Conservation (phyloP, 2,329 filamentous ascomycete genomes). For the Tolypocladium tropicale region DNA sequence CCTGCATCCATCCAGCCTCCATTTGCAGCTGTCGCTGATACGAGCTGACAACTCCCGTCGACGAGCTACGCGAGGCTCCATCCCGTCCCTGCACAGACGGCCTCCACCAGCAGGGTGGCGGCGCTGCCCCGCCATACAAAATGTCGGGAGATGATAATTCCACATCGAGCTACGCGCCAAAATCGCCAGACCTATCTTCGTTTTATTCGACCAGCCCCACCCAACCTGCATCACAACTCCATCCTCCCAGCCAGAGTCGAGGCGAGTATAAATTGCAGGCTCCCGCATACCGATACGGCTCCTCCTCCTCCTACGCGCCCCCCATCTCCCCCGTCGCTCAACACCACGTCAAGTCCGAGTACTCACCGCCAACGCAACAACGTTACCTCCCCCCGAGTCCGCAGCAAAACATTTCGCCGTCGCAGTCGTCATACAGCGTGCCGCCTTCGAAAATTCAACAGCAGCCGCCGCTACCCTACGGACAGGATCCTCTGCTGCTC, state of each 20-base stretch:
- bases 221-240: slow-evolving; percentile 8
- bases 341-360: slow-evolving; percentile 13
- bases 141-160: slow-evolving; percentile 38
- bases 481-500: neutral
- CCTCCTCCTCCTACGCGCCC: slow-evolving; percentile 17
- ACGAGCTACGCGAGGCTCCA: neutral
- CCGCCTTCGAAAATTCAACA: slow-evolving; percentile 7
- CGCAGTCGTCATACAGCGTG: slow-evolving; percentile 7
- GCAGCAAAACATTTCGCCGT: slow-evolving; percentile 5
- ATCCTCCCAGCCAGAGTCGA: slow-evolving; percentile 9
- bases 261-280: slow-evolving; percentile 23
- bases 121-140: slow-evolving; percentile 7
- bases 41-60: neutral
- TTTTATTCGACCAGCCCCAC: slow-evolving; percentile 33
- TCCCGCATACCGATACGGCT: slow-evolving; percentile 15
- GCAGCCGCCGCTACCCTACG: neutral
- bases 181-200: slow-evolving; percentile 49
- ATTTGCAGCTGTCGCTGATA: neutral
- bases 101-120: neutral
- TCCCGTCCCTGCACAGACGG: neutral
- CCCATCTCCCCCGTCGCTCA: slow-evolving; percentile 15
- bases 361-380: slow-evolving; percentile 10
- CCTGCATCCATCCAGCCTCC: neutral
- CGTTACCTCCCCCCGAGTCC: slow-evolving; percentile 11
- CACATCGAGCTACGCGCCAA: slow-evolving; percentile 38